Conservation (phyloP, 768 basidiomycete species). For the Sporobolomyces roseus region DNA sequence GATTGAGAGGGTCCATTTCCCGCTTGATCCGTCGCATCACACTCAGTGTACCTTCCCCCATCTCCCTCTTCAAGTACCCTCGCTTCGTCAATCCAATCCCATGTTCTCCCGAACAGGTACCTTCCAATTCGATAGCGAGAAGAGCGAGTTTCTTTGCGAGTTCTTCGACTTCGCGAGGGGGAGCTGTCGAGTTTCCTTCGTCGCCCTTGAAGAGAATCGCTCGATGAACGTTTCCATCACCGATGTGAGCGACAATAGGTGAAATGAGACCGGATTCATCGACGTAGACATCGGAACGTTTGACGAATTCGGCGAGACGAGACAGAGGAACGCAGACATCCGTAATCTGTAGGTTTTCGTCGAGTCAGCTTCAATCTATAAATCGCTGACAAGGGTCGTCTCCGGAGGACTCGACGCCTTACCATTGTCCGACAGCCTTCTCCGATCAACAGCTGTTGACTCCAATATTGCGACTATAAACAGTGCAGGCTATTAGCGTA, state of each 20-base stretch:
- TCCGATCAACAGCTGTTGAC: constrained; percentile 64
- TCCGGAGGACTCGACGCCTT: constrained; percentile 51
- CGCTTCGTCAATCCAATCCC: constrained; percentile 38
- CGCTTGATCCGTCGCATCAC: constrained; percentile 82
- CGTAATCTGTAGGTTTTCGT: constrained; percentile 43
- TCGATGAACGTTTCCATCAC: constrained; percentile 52
- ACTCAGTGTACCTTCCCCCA: constrained; percentile 74
- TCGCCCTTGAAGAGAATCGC: constrained; percentile 47
- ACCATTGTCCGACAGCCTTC: constrained; percentile 72
- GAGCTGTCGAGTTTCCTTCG: not conserved
- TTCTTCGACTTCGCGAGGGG: constrained; percentile 40
- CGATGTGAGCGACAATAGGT: constrained; percentile 67
- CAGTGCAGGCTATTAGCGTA: not conserved
- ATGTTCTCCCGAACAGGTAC: constrained; percentile 51
- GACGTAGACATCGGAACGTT: constrained; percentile 76
- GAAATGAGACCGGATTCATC: constrained; percentile 59
- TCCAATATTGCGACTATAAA: constrained; percentile 61
- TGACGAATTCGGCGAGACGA: constrained; percentile 50
- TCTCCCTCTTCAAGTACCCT: constrained; percentile 73
- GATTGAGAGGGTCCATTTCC: constrained; percentile 69
- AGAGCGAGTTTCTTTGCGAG: constrained; percentile 50
- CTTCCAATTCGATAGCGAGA: constrained; percentile 49
- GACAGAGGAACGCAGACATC: constrained; percentile 51
- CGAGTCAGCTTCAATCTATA: no score
- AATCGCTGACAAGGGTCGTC: no score